Percentiles rank a stretch among this genome's conserved stretches.
phyloP scores from a whole-genome alignment of 1,284 basidiomycete species.

The Rhodotorula sp. region DNA sequence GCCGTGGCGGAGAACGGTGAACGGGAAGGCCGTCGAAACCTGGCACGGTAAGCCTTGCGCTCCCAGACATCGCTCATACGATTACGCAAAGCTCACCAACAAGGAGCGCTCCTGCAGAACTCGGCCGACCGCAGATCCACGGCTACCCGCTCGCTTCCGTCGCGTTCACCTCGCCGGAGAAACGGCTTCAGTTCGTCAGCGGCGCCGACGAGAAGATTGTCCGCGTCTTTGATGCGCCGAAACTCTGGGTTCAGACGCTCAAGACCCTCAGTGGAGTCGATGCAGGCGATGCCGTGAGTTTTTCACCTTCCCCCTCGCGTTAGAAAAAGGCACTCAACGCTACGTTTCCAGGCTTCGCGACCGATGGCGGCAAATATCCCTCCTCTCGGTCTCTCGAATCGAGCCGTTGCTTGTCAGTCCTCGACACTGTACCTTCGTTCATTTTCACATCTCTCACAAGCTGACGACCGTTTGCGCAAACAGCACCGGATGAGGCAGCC shows the following conservation, averaged over 20 bases:
- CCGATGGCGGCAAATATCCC: slow-evolving; percentile 68
- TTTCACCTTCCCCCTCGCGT: slow-evolving; percentile 39
- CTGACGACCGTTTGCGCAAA: neutral
- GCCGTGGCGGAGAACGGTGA: slow-evolving; percentile 45
- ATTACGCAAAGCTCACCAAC: too few species aligned
- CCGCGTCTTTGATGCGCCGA: slow-evolving; percentile 75
- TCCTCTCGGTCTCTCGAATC: slow-evolving; percentile 72
- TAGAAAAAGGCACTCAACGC: neutral
- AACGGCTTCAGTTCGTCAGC: slow-evolving; percentile 72
- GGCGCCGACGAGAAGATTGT: slow-evolving; percentile 90
- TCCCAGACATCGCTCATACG: too few species aligned
- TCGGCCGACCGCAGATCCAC: slow-evolving; percentile 86
- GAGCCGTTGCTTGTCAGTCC: slow-evolving; percentile 54
- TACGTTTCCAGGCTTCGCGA: slow-evolving; percentile 53
- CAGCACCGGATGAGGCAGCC: slow-evolving; percentile 27
- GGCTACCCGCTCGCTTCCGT: slow-evolving; percentile 87
- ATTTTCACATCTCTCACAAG: too few species aligned
- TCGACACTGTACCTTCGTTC: too few species aligned
- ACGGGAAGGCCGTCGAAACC: slow-evolving; percentile 33
- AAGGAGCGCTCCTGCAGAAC: slow-evolving; percentile 49
- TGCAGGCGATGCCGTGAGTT: slow-evolving; percentile 46
- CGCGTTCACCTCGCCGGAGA: slow-evolving; percentile 60
- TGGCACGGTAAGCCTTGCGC: slow-evolving; percentile 63
- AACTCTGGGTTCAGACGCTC: slow-evolving; percentile 19
- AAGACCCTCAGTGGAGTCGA: slow-evolving; percentile 18